phyloP scores from a whole-genome alignment of 2,329 filamentous ascomycete species.

The Colletotrichum liriopes region DNA sequence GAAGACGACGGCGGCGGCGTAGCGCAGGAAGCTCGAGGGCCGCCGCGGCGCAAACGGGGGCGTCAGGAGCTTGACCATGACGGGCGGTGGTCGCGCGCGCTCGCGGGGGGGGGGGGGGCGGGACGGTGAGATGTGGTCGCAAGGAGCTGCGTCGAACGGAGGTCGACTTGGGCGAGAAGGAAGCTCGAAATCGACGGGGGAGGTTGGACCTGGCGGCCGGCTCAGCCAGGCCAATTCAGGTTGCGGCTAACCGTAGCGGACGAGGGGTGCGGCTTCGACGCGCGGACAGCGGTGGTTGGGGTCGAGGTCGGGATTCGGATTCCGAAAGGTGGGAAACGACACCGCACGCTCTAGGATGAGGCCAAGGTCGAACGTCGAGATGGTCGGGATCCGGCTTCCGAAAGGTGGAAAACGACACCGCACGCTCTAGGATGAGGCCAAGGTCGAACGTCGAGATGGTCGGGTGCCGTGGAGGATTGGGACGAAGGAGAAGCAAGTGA shows the following conservation, averaged over 20 bases:
- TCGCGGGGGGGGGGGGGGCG: background rate
- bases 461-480: background rate
- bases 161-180: background rate
- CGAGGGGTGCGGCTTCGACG: background rate
- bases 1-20: constrained; percentile 76
- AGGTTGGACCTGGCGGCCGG: constrained; percentile 32
- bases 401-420: background rate
- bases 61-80: constrained; percentile 52
- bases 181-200: background rate
- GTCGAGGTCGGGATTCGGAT: background rate
- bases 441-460: no score
- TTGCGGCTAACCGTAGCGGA: constrained; percentile 6
- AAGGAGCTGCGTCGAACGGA: background rate
- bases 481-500: background rate
- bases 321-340: background rate
- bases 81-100: background rate
- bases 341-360: background rate
- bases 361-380: no score
- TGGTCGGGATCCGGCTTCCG: background rate
- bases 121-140: background rate
- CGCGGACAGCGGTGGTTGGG: background rate
- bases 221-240: constrained; percentile 39
- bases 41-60: constrained; percentile 61
- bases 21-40: constrained; percentile 68
- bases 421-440: background rate